Percentiles rank a stretch among this genome's conserved stretches.
Conservation (phyloP, 768 basidiomycete species). For the Mycena crocata region DNA sequence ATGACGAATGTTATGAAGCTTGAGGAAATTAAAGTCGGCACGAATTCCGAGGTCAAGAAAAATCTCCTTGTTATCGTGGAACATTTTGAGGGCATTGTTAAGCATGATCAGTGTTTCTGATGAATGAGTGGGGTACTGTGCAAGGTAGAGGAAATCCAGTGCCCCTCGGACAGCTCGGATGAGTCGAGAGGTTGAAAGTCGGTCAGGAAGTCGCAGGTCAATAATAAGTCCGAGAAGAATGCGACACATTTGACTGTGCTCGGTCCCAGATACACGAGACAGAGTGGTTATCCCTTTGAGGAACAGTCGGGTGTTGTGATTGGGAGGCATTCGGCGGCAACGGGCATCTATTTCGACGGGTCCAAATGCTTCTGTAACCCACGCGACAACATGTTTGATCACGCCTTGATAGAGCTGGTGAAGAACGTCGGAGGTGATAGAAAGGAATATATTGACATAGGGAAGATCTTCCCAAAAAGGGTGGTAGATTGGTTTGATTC, state of each 20-base stretch:
- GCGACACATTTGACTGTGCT: constrained; percentile 13
- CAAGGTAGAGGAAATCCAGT: no score
- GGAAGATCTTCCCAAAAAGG: constrained; percentile 46
- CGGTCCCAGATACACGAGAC: constrained; percentile 11
- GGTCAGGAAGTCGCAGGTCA: background rate
- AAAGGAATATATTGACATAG: constrained; percentile 40
- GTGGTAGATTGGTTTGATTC: constrained; percentile 28
- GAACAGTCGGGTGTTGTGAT: constrained; percentile 39
- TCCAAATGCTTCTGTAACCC: no score
- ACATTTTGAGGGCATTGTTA: background rate
- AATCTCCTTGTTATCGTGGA: constrained; percentile 26
- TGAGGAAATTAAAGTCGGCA: constrained; percentile 50
- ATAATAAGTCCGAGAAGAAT: constrained; percentile 18
- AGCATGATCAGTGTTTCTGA: background rate
- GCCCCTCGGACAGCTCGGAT: constrained; percentile 16
- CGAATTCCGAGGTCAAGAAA: constrained; percentile 41
- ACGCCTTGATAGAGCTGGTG: no score
- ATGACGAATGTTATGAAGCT: constrained; percentile 46
- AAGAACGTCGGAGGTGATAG: no score
- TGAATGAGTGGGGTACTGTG: constrained; percentile 17
- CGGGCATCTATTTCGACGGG: no score
- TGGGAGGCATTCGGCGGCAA: no score
- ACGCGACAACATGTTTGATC: no score
- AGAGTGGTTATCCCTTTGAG: constrained; percentile 13
- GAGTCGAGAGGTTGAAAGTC: background rate